Evolutionary conservation across 768 basidiomycete species (phyloP).

Genomic region (Serendipita sp.): DNA sequence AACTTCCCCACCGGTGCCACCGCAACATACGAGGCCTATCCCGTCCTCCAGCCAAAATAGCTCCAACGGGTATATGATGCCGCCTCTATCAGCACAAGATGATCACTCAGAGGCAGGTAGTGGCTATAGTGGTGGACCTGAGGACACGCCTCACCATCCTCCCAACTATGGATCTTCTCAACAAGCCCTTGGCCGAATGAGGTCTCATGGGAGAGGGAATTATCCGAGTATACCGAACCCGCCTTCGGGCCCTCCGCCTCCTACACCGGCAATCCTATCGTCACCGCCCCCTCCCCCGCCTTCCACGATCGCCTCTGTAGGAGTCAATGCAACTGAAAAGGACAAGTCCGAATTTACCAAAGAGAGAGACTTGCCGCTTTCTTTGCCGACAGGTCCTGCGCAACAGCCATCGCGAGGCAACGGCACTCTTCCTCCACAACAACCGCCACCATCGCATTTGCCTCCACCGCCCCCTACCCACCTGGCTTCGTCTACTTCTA

Average conservation of each 20-base stretch:
- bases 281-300: background rate
- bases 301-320: background rate
- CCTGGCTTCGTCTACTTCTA: background rate
- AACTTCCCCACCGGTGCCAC: background rate
- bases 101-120: conserved; percentile 1
- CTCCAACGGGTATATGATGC: background rate
- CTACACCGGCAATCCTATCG: background rate
- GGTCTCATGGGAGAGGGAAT: background rate
- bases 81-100: background rate
- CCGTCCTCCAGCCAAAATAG: background rate
- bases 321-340: background rate
- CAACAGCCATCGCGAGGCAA: background rate
- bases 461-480: background rate
- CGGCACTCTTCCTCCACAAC: background rate
- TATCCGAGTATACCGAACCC: background rate
- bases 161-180: background rate
- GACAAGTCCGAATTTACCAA: background rate
- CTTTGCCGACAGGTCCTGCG: background rate
- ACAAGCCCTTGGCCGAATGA: background rate
- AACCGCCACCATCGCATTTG: background rate
- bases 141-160: conserved; percentile 1
- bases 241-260: background rate
- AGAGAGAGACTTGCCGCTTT: background rate
- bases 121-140: conserved; percentile 2
- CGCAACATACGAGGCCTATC: background rate